Evolutionary conservation across 371 early-diverging fungal genomes (phyloP), one percentile per base, ranked within the genome.

Genomic region (Mucor circinelloides): DNA sequence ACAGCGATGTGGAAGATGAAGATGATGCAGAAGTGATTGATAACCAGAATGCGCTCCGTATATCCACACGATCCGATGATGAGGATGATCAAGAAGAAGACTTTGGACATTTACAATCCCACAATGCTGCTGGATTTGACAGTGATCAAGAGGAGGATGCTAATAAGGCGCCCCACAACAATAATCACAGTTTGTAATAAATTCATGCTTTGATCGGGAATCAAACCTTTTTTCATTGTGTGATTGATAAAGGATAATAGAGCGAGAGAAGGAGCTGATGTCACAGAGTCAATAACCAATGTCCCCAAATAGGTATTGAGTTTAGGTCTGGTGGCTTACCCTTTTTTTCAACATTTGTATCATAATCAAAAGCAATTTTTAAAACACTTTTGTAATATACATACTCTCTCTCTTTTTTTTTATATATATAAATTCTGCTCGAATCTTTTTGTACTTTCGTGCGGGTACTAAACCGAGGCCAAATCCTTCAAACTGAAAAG

Each of bases 1-100:
- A 74, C 10, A 66, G 74, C 9, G 56, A 74, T n/a, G 36, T 55
- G 6, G 71, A 72, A 17, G 71, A 68, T 1, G 66, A 69, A 36
- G 54, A 68, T 28, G 60, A 67, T 28, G 73, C 65, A 42, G 62
- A 73, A 31, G 7, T 63, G 6, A 66, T 58, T 52, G 61, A 23
- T 9, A 48, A 58, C 10, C 71, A 68, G 36, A 54, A 67, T 56
- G 36, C 42, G 10, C 38, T 40, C 7, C n/a, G 34, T 6, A 30
- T 46, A 31, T 32, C 58, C 0, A 12, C 34, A 17, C n/a, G 34
- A 52, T 19, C 30, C n/a, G 8, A 25, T 40, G 57, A 61, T 30
- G 42, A 54, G 9, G 46, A 44, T 15, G 57, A 61, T 17, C 42
- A 61, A 8, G 34, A 32, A 2, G 50, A 55, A 27, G 38, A 55